These are phyloP conservation scores for Blastobotrys illinoisensis DNA, from an alignment of 1,139 yeast genomes.

Conservation along the genomic window DNA sequence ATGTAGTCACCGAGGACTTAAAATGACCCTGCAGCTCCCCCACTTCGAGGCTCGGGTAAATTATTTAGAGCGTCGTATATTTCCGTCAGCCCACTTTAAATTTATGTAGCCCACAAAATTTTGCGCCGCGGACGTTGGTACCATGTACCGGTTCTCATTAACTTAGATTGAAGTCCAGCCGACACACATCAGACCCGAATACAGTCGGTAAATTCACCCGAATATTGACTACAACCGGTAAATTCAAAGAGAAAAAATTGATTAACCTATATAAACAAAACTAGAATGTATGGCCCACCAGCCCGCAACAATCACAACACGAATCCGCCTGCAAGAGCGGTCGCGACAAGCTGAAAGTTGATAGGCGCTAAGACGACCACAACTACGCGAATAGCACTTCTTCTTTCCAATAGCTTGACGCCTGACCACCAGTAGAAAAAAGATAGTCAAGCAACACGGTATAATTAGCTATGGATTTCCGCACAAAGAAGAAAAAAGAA, in stretches of 20 bases:
- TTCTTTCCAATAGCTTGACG: constrained; percentile 68
- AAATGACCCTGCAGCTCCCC: background rate
- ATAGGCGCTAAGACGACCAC: constrained; percentile 58
- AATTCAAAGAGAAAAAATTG: too few species aligned
- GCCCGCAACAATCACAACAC: constrained; percentile 45
- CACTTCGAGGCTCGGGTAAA: background rate
- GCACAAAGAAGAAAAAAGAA: constrained; percentile 43
- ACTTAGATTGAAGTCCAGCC: too few species aligned
- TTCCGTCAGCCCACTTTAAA: too few species aligned
- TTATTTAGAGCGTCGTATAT: background rate
- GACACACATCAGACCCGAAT: background rate
- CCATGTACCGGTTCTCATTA: too few species aligned
- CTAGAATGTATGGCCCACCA: constrained; percentile 49
- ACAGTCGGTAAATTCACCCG: too few species aligned
- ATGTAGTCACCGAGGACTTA: background rate
- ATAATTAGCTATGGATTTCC: constrained; percentile 60
- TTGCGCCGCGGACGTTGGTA: too few species aligned
- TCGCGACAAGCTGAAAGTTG: constrained; percentile 32
- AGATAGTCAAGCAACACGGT: constrained; percentile 54
- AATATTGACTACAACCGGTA: too few species aligned
- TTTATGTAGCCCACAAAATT: too few species aligned
- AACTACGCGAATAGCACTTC: constrained; percentile 34
- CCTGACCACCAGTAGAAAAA: constrained; percentile 40
- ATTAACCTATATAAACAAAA: background rate
- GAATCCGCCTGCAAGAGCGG: constrained; percentile 34